Base-by-base conservation (phyloP, 768 basidiomycete species). In the Pulveroboletus sp. region DNA sequence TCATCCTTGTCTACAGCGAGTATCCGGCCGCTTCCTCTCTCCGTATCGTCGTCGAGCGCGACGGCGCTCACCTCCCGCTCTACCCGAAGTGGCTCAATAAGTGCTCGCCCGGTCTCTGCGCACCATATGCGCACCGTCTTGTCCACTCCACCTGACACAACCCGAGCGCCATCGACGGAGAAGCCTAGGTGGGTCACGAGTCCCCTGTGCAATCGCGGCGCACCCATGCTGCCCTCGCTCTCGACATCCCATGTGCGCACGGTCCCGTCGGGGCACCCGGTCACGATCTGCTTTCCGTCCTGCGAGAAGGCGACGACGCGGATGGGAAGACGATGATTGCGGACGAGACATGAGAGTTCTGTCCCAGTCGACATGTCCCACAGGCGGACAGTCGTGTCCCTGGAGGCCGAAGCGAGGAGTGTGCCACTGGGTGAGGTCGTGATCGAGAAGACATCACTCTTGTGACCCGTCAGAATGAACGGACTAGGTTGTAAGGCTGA, bases 181-280 rank as follows among this genome's bases (percentile, higher is more conserved):
- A 70, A 70, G 0, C 63, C 56, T 4, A 69, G 27, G 37, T 50
- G n/a, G 3, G 56, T 44, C 6, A 69, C 67, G 33, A 60, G 61
- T 18, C 58, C 56, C 8, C 56, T 69, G 55, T 70, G 69, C 0
- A 61, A 56, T 0, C 57, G 51, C 8, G 47, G 18, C n/a, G 45
- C 55, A 8, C 51, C 61, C 48, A 70, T 61, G 27, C 61, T 63
- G 24, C 63, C 65, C 4, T 52, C 58, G 10, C 66, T 62, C 40
- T 63, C 59, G 1, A 59, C 40, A 43, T 70, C 65, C 67, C 67
- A 70, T 4, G 69, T 55, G 31, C 65, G 67, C 28, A 70, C 58
- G 5, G 54, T 63, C 37, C 47, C 37, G 12, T 69, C 67, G 1
- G 49, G 31, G 1, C 59, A 61, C 0, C 61, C 59, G 9, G 69